Evolutionary conservation across 2,329 filamentous ascomycete genomes (phyloP), one percentile per base, ranked within the genome.

Genomic region (Ophiosphaerella narmari): DNA sequence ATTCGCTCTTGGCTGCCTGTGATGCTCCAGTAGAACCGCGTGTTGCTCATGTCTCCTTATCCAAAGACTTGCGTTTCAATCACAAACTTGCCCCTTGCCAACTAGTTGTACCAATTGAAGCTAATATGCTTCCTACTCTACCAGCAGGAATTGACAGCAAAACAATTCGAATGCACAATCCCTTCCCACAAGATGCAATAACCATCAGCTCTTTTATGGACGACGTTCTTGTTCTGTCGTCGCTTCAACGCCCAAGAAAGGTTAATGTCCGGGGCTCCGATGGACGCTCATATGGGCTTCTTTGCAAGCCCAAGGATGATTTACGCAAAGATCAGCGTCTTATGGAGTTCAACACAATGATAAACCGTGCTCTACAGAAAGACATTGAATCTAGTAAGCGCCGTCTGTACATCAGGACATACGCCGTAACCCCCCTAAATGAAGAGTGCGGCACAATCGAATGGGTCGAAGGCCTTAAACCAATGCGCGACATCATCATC

Each of bases 291-390:
- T 99, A 99, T 71, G 90, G 90, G 57, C 83, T 99, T 7, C 82
- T 99, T 48, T 95, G 96, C 78, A 99, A 99, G 68, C 95, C 94
- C 7, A 97, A 97, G 72, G 94, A 99, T 70, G 95, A 99, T 71
- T 82, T 99, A 21, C 88, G 94, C 43, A 99, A 96, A 60, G 95
- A 99, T 66, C 93, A 97, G 72, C 90, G 94, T 43, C 85, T 99
- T 16, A 99, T 99, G 92, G 95, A 99, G 70, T 99, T 99, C 79
- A 99, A 97, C 71, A 86, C 88, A 39, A 94, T 97, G 84, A 97
- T 99, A 78, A 99, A 99, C 71, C 84, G 94, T 51, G 91, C 93
- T 2, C 77, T 99, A 48, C 96, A 97, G 69, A 86, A 89, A 54
- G 92, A 97, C 65, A 87, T 92, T 2, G 92, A 97, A 68, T 90